Conservation (phyloP, 148 eudicot species). For the Heliosperma pusillum region DNA sequence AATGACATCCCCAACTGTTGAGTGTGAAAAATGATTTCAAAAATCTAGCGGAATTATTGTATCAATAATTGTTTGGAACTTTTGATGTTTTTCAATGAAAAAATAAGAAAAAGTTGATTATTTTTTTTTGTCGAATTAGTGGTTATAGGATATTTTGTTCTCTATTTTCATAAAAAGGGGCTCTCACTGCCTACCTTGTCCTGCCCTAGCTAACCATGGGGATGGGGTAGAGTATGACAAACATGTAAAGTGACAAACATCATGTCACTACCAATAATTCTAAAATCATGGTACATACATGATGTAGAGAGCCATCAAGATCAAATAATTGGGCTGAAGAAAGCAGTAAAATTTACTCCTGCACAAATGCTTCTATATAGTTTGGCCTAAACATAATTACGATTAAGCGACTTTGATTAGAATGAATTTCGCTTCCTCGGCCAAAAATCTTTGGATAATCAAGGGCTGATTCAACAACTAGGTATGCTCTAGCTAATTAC, state of each 20-base stretch:
- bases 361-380: background rate
- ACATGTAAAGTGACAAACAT: background rate
- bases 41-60: background rate
- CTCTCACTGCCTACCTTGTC: background rate
- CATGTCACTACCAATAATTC: slow-evolving; percentile 3
- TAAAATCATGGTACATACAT: slow-evolving; percentile 5
- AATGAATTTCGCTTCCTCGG: background rate
- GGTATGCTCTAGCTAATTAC: background rate
- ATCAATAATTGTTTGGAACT: background rate
- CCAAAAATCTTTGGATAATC: no score
- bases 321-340: background rate
- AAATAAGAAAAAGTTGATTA: no score
- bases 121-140: background rate
- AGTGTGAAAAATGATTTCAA: background rate
- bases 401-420: background rate
- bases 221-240: background rate
- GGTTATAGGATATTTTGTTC: no score
- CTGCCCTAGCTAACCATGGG: background rate
- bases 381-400: background rate
- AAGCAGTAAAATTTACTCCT: background rate
- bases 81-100: background rate
- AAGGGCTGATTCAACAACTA: no score
- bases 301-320: background rate
- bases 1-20: no score
- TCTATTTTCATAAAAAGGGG: no score